Evolutionary conservation across 768 basidiomycete genomes (phyloP).

Genomic region (Phaeolepiota aurea): DNA sequence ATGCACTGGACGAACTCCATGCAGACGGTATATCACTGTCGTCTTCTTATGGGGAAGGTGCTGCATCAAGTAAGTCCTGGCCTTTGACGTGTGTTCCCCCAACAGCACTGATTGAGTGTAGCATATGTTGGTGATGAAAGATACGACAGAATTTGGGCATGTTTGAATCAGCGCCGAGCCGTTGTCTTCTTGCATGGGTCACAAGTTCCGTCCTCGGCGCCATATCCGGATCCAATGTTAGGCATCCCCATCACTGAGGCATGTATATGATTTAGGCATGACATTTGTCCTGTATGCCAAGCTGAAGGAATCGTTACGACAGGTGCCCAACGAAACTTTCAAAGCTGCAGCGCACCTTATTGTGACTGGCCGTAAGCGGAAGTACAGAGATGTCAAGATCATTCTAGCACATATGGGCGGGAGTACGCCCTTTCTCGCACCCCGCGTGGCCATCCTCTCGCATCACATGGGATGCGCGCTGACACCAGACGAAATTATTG

Average conservation of each 20-base stretch:
- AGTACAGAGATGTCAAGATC: constrained; percentile 49
- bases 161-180: constrained; percentile 47
- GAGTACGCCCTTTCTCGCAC: constrained; percentile 51
- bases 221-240: constrained; percentile 53
- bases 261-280: constrained; percentile 5
- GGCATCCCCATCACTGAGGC: constrained; percentile 69
- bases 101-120: constrained; percentile 18
- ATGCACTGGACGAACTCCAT: constrained; percentile 49
- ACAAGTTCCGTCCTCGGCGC: constrained; percentile 55
- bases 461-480: constrained; percentile 62
- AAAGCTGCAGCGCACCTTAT: constrained; percentile 77
- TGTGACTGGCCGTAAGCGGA: constrained; percentile 59
- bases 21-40: constrained; percentile 61
- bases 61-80: constrained; percentile 37
- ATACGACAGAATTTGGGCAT: constrained; percentile 65
- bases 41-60: constrained; percentile 57
- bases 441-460: constrained; percentile 63
- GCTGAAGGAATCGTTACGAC: no score
- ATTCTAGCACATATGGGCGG: constrained; percentile 75
- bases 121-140: constrained; percentile 59
- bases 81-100: neutral
- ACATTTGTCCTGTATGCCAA: neutral
- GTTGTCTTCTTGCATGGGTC: constrained; percentile 70
- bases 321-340: constrained; percentile 80
- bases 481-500: constrained; percentile 54